A percentile compares a stretch with the other conserved stretches of the same genome.
Evolutionary conservation across 441 rosid genomes (phyloP).

Genomic region (Gossypium aridum): DNA sequence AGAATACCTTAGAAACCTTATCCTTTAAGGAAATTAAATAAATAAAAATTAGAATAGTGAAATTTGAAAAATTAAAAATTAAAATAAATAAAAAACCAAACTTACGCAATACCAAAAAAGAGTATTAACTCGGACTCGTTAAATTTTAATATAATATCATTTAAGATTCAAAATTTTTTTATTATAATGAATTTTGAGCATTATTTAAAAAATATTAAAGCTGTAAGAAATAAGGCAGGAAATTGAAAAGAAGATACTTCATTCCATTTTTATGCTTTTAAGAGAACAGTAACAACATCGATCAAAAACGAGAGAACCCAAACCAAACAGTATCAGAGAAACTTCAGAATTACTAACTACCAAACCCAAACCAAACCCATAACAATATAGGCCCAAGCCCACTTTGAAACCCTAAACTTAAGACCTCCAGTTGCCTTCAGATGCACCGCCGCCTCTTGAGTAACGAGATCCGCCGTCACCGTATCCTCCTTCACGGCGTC

Average conservation of each 20-base stretch:
- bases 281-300: background rate
- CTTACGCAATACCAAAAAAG: no score
- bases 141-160: no score
- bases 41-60: no score
- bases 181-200: background rate
- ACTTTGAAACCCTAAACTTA: background rate
- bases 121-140: no score
- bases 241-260: background rate
- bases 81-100: no score
- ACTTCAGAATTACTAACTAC: background rate
- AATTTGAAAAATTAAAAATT: no score
- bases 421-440: conserved; percentile 57
- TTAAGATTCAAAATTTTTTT: no score
- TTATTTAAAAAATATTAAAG: background rate
- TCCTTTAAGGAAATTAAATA: no score
- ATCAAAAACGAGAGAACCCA: background rate
- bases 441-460: conserved; percentile 46
- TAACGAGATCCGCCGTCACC: conserved; percentile 41
- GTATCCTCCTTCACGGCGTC: conserved; percentile 22
- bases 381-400: background rate
- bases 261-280: background rate
- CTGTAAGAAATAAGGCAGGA: background rate
- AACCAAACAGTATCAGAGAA: background rate
- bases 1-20: no score
- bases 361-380: no score